A percentile compares a stretch with the other conserved stretches of the same genome.
phyloP scores from a whole-genome alignment of 768 basidiomycete genomes.

The Austroboletus festivus region DNA sequence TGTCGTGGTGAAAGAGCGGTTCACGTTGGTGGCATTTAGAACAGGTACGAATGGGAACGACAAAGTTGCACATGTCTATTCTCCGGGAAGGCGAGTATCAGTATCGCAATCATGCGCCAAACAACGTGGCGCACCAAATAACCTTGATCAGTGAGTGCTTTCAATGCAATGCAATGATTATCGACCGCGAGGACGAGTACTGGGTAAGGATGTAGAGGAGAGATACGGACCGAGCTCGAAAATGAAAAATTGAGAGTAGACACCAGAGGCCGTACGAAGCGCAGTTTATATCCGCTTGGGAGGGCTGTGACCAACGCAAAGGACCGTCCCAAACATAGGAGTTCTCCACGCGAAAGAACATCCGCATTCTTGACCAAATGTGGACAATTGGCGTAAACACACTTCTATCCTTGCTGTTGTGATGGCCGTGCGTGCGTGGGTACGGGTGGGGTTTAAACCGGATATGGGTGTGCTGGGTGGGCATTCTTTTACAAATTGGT shows the following conservation, averaged over 20 bases:
- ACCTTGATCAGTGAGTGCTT: too few relatives aligned
- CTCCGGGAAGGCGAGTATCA: not conserved
- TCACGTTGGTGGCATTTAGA: constrained; percentile 26
- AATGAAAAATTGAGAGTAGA: too few relatives aligned
- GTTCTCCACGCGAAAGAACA: constrained; percentile 6
- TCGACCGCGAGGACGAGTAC: not conserved
- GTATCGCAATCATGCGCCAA: too few relatives aligned
- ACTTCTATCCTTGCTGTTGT: too few relatives aligned
- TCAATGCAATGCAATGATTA: too few relatives aligned
- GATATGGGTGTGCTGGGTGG: not conserved
- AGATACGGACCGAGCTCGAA: not conserved
- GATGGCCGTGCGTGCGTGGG: not conserved
- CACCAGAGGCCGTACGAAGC: not conserved
- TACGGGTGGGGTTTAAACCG: not conserved
- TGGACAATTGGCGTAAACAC: not conserved
- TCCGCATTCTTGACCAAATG: constrained; percentile 13
- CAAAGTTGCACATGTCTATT: constrained; percentile 28
- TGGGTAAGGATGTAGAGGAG: not conserved
- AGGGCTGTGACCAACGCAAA: not conserved
- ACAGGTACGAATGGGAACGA: constrained; percentile 31
- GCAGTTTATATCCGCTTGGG: constrained; percentile 11
- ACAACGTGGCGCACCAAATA: too few relatives aligned
- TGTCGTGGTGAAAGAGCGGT: constrained; percentile 26
- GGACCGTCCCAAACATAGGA: constrained; percentile 4
- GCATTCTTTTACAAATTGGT: too few relatives aligned